Base-by-base conservation (phyloP, 2,329 filamentous ascomycete genomes). In the Aspergillus neotritici region DNA sequence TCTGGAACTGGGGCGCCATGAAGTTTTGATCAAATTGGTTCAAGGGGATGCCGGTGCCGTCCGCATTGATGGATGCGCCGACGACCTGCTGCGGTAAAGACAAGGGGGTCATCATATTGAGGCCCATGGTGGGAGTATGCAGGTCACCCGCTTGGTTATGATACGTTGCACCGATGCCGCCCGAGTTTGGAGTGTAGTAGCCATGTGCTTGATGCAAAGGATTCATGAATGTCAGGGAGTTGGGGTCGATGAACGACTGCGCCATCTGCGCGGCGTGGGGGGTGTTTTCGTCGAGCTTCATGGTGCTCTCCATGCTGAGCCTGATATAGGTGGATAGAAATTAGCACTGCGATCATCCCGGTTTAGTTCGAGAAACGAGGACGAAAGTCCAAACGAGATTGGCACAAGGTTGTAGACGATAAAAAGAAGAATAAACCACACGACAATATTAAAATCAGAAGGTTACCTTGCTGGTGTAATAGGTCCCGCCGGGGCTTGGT, bases 121-220 rank as follows among this genome's bases (percentile, higher is more conserved):
- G 73, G 32, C 79, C 79, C 57, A 90, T 73, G 28, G 79, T 82
- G 4, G 89, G 88, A 2, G 89, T 94, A 65, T 94, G 88, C 43
- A 96, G 74, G 65, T 95, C 89, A 39, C 87, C 86, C 31, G 87
- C 86, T 65, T 90, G 87, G 40, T 78, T 80, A 62, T 94, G 87
- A 61, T 89, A 94, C 52, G 91, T 69, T 13, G 86, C 85, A 60
- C 85, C 61, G 50, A 82, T 84, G 35, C 85, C 86, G 50, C 86
- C 87, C 2, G 88, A 86, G 1, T 87, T 94, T 2, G 90, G 87
- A 6, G 88, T 90, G 67, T 94, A 96, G 67, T 93, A 93, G 11
- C 84, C 86, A 12, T 86, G 79, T 35, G 84, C 79, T 51, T 90
- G 86, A 65, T 86, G 87, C 51, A 84, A 82, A 60, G 94, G 91